Base-by-base conservation (phyloP, 257 asterid species). In the Rehmannia glutinosa region DNA sequence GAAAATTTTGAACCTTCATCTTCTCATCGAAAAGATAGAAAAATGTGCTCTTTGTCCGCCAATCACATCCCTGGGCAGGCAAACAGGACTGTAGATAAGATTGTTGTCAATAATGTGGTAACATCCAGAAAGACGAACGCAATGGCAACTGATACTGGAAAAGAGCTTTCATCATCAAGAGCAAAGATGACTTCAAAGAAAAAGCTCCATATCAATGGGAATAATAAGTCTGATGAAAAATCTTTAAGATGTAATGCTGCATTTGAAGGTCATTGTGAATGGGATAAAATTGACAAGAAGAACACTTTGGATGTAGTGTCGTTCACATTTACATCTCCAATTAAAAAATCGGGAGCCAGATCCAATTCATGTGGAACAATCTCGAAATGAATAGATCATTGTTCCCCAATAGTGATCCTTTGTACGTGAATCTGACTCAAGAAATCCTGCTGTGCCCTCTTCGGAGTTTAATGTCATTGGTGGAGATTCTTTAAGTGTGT, bases 301-400 rank as follows among this genome's bases (percentile, higher is more conserved):
- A 88, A 56, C 73, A 75, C 86, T 70, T 71, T 63, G 67, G 97
- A 94, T 76, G 92, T 94, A 3, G 96, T 94, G 62, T 94, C 99
- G 28, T 94, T 94, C 81, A 94, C 99, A 68, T 94, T 94, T 75
- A 85, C 92, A 53, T 94, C 99, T 53, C 99, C 99, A 19, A 87
- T 94, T 3, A 91, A 94, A 71, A 94, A 85, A 69, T 59, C 90
- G 12, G 75, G 78, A 49, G 66, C 80, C 64, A 82, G 79, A 21
- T 69, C 82, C 28, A 74, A 53, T 61, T 77, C 84, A 49, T 69
- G 80, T 38, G 77, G 78, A 39, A 80, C 65, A 35, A 54, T 41
- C 69, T 68, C 47, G 72, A 88, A 80, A 55, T 70, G 2, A 5
- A 78, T 53, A 73, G 66, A 50, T 73, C 76, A 23, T 51, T 71